Evolutionary conservation across 176 grass and related monocot genomes (phyloP).

Genomic region (Zea mays): Zm-B73-REFERENCE-NAM-5.0 NC_050099.1:191050001-191050500

Average conservation of each 20-base stretch:
- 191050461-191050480: background rate
- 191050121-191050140: too few relatives aligned
- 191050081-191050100: too few relatives aligned
- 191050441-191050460: too few relatives aligned
- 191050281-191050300: background rate
- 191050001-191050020: background rate
- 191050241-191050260: background rate
- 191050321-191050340: background rate
- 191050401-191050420: background rate
- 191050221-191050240: background rate
- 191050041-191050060: background rate
- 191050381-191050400: background rate
- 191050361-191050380: background rate
- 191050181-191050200: too few relatives aligned
- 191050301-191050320: background rate
- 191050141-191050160: too few relatives aligned
- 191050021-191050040: background rate
- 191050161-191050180: too few relatives aligned
- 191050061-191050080: background rate
- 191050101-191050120: too few relatives aligned
- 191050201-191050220: background rate
- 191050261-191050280: background rate
- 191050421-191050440: background rate
- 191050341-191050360: background rate
- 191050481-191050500: conserved; percentile 1